These are phyloP conservation scores for Eucalyptus curtisii DNA, from an alignment of 345 rosid genomes.

Conservation along the genomic window DNA sequence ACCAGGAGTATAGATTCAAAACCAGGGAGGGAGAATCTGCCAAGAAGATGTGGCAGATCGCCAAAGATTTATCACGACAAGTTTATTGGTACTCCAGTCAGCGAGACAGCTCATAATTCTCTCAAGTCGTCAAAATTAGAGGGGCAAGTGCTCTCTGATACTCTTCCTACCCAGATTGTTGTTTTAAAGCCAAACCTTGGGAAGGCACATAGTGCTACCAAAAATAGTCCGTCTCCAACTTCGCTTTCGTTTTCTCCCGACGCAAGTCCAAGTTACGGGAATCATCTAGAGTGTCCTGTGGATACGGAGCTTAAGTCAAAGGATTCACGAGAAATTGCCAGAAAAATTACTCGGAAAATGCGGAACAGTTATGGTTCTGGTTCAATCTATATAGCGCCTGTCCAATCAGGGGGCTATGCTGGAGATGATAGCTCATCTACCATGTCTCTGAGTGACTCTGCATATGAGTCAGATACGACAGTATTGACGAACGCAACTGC, in stretches of 20 bases:
- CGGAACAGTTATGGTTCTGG: constrained; percentile 22
- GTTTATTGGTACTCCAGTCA: constrained; percentile 9
- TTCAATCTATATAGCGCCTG: constrained; percentile 27
- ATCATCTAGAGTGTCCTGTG: constrained; percentile 9
- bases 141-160: constrained; percentile 18
- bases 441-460: constrained; percentile 58
- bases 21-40: constrained; percentile 21
- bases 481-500: constrained; percentile 8
- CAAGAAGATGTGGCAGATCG: constrained; percentile 9
- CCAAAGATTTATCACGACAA: constrained; percentile 15
- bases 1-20: constrained; percentile 11
- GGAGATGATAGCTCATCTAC: constrained; percentile 73
- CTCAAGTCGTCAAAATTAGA: constrained; percentile 22
- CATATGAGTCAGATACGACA: constrained; percentile 46
- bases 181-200: constrained; percentile 84
- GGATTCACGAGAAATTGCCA: constrained; percentile 65
- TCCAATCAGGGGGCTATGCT: constrained; percentile 53
- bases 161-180: constrained; percentile 67
- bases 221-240: constrained; percentile 30
- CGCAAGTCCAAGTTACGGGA: constrained; percentile 23
- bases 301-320: constrained; percentile 43
- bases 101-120: constrained; percentile 13
- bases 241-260: constrained; percentile 40
- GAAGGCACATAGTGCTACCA: constrained; percentile 29
- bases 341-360: constrained; percentile 54